phyloP scores from a whole-genome alignment of 2,329 filamentous ascomycete species.

The Pseudopyrenochaeta lycopersici region DNA sequence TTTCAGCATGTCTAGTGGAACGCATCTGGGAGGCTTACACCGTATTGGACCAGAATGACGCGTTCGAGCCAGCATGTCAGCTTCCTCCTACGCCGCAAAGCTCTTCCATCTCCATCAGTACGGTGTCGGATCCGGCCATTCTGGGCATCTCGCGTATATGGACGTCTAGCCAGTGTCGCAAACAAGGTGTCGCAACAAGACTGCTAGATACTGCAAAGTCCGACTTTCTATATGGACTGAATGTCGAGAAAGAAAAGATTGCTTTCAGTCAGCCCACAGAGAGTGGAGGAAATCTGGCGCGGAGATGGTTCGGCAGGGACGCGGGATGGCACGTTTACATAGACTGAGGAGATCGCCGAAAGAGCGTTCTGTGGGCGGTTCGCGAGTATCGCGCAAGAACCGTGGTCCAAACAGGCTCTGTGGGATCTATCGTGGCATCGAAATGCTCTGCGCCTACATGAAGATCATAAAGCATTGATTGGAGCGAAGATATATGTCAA shows the following conservation, averaged over 20 bases:
- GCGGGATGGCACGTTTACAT: constrained; percentile 69
- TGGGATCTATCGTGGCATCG: not conserved
- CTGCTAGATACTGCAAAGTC: constrained; percentile 65
- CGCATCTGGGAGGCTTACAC: constrained; percentile 65
- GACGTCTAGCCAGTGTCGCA: constrained; percentile 66
- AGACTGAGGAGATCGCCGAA: constrained; percentile 58
- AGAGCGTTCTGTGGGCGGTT: not conserved
- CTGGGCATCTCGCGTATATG: constrained; percentile 72
- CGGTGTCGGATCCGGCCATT: constrained; percentile 57
- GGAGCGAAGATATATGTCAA: not conserved
- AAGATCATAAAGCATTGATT: not conserved
- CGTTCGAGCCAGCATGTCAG: constrained; percentile 24
- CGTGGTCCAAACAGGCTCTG: too few relatives aligned
- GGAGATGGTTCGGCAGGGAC: constrained; percentile 64
- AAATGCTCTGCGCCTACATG: not conserved
- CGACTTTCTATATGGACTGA: constrained; percentile 65
- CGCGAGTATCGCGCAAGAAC: not conserved
- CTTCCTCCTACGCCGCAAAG: constrained; percentile 23
- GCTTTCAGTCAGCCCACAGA: constrained; percentile 74
- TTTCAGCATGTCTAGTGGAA: constrained; percentile 69
- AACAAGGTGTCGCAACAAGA: constrained; percentile 65
- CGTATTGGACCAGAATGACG: constrained; percentile 52
- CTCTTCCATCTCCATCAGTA: constrained; percentile 55
- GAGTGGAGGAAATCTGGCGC: constrained; percentile 65
- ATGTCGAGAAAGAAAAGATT: constrained; percentile 63